A percentile compares a stretch with the other conserved stretches of the same genome.
These are phyloP conservation scores for Tulasnella sp. DNA, from an alignment of 768 basidiomycete species.

Conservation along the genomic window DNA sequence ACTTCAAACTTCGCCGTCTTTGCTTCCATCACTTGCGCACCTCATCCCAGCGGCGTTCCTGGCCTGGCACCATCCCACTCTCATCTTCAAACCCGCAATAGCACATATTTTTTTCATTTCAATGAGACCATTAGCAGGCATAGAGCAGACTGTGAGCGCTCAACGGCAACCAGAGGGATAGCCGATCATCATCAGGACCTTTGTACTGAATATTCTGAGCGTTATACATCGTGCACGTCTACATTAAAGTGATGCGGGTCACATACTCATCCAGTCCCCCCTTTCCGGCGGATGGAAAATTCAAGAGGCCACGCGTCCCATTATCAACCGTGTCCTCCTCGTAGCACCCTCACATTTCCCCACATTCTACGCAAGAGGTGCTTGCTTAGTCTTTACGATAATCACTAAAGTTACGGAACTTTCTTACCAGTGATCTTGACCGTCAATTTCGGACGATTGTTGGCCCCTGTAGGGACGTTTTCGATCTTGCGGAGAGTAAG, in stretches of 20 bases:
- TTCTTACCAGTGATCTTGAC: conserved; percentile 83
- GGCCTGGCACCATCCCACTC: not conserved
- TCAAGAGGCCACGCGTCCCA: too few species aligned
- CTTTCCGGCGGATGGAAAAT: too few species aligned
- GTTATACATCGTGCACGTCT: too few species aligned
- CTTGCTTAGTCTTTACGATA: not conserved
- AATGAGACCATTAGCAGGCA: not conserved
- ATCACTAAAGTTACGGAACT: not conserved
- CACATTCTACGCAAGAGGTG: conserved; percentile 38
- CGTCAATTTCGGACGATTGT: conserved; percentile 84
- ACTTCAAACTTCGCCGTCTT: conserved; percentile 6
- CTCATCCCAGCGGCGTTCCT: not conserved
- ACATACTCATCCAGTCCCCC: too few species aligned
- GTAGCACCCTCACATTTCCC: conserved; percentile 39
- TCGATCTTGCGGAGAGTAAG: conserved; percentile 95
- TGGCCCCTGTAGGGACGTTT: conserved; percentile 88
- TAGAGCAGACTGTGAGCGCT: not conserved
- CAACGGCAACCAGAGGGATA: not conserved
- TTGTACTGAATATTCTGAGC: too few species aligned
- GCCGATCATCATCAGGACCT: too few species aligned
- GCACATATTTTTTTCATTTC: not conserved
- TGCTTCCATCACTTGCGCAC: not conserved
- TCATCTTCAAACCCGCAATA: too few species aligned
- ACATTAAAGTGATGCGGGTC: too few species aligned
- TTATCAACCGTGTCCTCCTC: not conserved